A percentile compares a stretch with the other conserved stretches of the same genome.
These are phyloP conservation scores for Rehmannia glutinosa DNA, from an alignment of 257 asterid genomes.

Conservation along the genomic window DNA sequence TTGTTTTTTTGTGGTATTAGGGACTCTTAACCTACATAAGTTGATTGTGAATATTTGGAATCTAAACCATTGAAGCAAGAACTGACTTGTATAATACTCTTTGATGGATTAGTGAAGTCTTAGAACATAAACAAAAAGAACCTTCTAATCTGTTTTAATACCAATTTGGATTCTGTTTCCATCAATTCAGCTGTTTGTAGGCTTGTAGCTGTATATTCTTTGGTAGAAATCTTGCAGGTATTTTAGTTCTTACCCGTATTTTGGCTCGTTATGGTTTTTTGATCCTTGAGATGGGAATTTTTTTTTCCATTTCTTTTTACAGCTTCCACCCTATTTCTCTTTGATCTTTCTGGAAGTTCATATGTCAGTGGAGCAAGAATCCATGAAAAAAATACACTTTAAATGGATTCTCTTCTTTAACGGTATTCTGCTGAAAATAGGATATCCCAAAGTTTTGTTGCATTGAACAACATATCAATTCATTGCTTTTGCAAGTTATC, in stretches of 20 bases:
- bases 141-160: background rate
- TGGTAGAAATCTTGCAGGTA: too few relatives aligned
- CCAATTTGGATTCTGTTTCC: background rate
- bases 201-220: background rate
- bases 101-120: background rate
- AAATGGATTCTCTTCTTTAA: background rate
- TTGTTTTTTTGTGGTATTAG: background rate
- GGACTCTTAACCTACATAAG: background rate
- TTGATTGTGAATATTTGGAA: background rate
- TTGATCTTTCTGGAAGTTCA: background rate
- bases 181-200: background rate
- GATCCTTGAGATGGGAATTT: too few relatives aligned
- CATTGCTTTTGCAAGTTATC: background rate
- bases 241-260: too few relatives aligned
- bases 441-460: background rate
- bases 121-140: background rate
- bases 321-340: background rate
- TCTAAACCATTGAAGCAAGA: background rate
- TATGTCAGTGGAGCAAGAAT: background rate
- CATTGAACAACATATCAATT: background rate
- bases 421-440: background rate
- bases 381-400: background rate
- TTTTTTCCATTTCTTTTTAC: too few relatives aligned
- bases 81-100: background rate
- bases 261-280: too few relatives aligned